These are phyloP conservation scores for Neofusicoccum sp. DNA, from an alignment of 2,329 filamentous ascomycete species.

Conservation along the genomic window DNA sequence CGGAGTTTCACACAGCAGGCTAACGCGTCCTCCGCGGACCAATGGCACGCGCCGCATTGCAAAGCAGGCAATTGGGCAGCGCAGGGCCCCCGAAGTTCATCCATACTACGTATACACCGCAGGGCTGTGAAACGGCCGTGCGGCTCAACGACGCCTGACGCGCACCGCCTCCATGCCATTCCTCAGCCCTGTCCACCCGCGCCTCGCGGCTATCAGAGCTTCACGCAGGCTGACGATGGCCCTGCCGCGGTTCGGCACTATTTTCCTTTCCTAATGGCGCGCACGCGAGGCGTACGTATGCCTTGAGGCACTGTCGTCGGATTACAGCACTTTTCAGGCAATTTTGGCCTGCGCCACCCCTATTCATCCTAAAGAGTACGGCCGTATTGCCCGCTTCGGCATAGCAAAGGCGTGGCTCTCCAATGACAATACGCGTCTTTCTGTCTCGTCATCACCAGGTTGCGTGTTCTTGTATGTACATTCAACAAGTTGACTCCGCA, in stretches of 20 bases:
- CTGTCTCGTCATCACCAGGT: neutral
- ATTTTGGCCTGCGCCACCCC: neutral
- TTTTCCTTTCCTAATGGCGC: neutral
- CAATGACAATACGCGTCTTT: constrained; percentile 9
- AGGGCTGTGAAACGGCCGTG: neutral
- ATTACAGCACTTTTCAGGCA: neutral
- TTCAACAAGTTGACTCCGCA: too few relatives aligned
- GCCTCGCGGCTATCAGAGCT: neutral
- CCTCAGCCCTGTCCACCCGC: neutral
- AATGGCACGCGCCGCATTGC: neutral
- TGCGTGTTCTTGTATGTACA: neutral
- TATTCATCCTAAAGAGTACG: neutral
- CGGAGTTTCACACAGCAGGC: neutral
- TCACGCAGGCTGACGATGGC: neutral
- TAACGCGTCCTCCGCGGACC: neutral
- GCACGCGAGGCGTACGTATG: constrained; percentile 1
- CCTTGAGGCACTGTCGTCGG: neutral
- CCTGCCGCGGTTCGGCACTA: neutral
- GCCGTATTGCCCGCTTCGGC: neutral
- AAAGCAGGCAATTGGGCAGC: neutral
- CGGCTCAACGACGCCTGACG: neutral
- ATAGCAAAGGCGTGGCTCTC: neutral
- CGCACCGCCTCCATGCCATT: neutral
- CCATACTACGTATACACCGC: too few relatives aligned
- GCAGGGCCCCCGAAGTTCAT: neutral